Conservation (phyloP, 148 eudicot genomes). For the Talinum fruticosum region DNA sequence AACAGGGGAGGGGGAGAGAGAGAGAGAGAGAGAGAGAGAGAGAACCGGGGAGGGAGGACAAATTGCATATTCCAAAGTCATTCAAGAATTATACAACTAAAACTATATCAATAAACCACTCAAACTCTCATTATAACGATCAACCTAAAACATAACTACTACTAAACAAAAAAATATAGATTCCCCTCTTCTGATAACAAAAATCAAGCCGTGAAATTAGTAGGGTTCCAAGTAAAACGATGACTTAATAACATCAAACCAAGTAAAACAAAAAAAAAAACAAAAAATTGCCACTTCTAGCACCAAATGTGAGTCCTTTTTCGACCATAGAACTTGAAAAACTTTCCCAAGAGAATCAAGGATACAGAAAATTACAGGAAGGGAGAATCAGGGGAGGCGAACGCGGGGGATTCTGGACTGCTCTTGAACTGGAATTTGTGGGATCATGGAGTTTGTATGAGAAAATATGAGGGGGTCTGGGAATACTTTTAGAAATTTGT, state of each 20-base stretch:
- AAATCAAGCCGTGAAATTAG: background rate
- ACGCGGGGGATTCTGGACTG: background rate
- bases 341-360: background rate
- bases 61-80: background rate
- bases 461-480: background rate
- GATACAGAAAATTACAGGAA: constrained; percentile 5
- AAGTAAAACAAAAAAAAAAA: background rate
- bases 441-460: constrained; percentile 11
- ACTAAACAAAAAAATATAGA: background rate
- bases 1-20: no score
- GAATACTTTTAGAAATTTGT: background rate
- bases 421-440: background rate
- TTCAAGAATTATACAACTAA: background rate
- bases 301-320: background rate
- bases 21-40: no score
- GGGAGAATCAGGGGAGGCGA: background rate
- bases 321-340: background rate
- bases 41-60: no score
- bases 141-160: background rate
- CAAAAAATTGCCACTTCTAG: background rate
- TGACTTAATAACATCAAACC: background rate
- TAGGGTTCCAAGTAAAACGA: background rate
- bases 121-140: background rate
- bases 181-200: no score
- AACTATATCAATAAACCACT: background rate